Evolutionary conservation across 257 asterid species (phyloP).

Genomic region (Craterostigma plantagineum): DNA sequence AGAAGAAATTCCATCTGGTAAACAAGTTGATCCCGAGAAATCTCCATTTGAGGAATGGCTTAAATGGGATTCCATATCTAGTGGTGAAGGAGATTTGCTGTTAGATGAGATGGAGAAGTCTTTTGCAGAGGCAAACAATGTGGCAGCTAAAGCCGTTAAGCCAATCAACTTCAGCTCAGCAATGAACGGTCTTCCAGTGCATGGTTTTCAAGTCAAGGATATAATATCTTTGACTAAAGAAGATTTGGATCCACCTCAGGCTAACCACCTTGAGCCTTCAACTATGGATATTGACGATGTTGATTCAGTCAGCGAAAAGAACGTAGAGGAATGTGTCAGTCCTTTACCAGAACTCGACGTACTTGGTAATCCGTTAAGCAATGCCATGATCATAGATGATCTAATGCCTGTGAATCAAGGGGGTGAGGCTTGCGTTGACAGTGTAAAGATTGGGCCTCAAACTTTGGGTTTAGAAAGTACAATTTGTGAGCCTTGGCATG

Average conservation of each 20-base stretch:
- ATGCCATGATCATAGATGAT: too few relatives aligned
- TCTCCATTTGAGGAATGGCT: constrained; percentile 48
- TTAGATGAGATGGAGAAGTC: constrained; percentile 72
- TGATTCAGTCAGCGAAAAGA: constrained; percentile 3
- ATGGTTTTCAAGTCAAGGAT: constrained; percentile 50
- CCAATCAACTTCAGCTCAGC: constrained; percentile 30
- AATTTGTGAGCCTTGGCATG: constrained; percentile 9
- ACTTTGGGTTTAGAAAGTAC: constrained; percentile 13
- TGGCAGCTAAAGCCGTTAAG: constrained; percentile 20
- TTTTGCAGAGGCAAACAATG: constrained; percentile 28
- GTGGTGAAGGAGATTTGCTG: constrained; percentile 82
- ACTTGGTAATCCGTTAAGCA: too few relatives aligned
- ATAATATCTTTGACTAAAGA: constrained; percentile 11
- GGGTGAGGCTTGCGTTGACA: too few relatives aligned
- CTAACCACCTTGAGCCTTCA: constrained; percentile 5
- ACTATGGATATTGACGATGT: constrained; percentile 6
- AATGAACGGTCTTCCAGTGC: constrained; percentile 47
- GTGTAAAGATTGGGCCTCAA: background rate
- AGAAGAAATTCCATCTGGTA: constrained; percentile 39
- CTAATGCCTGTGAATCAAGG: too few relatives aligned
- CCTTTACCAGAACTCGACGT: too few relatives aligned
- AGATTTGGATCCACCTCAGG: constrained; percentile 8
- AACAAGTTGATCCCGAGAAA: constrained; percentile 14
- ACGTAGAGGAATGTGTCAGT: too few relatives aligned
- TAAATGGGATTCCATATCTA: constrained; percentile 84